A percentile compares a stretch with the other conserved stretches of the same genome.
Conservation (phyloP, 129 eudicot species). For the Erigeron canadensis region DNA sequence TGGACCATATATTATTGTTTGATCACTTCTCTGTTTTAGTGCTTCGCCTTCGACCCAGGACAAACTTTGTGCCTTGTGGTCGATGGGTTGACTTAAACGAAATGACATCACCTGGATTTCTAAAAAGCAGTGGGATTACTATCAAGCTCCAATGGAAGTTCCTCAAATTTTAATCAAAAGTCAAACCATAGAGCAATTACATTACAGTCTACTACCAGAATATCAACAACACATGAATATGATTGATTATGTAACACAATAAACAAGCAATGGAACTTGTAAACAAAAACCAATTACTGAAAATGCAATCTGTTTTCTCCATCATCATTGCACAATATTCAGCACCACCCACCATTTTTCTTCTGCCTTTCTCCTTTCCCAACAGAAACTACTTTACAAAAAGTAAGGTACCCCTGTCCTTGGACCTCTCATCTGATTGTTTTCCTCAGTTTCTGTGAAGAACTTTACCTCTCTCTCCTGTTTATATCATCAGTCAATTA, state of each 20-base stretch:
- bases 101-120: too few relatives aligned
- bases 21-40: too few relatives aligned
- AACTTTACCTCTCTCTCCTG: conserved; percentile 99
- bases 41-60: too few relatives aligned
- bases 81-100: too few relatives aligned
- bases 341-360: background rate
- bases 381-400: conserved; percentile 37
- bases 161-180: background rate
- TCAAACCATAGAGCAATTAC: conserved; percentile 18
- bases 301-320: conserved; percentile 11
- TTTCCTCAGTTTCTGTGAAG: conserved; percentile 94
- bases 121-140: background rate
- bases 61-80: too few relatives aligned
- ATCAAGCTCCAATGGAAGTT: background rate
- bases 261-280: conserved; percentile 30
- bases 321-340: conserved; percentile 21
- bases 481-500: background rate
- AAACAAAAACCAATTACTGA: conserved; percentile 28
- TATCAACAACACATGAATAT: conserved; percentile 36
- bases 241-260: conserved; percentile 36
- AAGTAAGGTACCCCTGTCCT: conserved; percentile 98
- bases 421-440: conserved; percentile 99
- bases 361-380: conserved; percentile 14
- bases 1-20: too few relatives aligned
- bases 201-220: conserved; percentile 34